Conservation (phyloP, 1,139 yeast genomes). For the Yamadazyma taylorii region DNA sequence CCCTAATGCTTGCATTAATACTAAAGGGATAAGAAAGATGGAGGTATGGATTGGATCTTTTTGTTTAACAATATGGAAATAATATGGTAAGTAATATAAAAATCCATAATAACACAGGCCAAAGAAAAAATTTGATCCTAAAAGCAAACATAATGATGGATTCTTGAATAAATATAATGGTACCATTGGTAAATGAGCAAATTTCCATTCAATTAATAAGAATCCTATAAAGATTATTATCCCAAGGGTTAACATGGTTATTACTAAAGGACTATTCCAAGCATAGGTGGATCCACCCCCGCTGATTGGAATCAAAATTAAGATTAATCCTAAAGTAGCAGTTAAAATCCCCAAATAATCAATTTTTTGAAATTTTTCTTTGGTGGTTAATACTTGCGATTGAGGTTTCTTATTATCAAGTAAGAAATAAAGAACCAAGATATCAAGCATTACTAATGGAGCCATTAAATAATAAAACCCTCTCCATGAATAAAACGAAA, state of each 20-base stretch:
- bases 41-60: constrained; percentile 40
- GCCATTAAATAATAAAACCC: constrained; percentile 44
- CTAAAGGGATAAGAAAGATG: constrained; percentile 43
- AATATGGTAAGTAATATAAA: constrained; percentile 50
- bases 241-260: constrained; percentile 49
- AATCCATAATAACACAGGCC: constrained; percentile 51
- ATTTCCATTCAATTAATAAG: constrained; percentile 47
- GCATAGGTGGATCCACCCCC: constrained; percentile 57
- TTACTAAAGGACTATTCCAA: constrained; percentile 52
- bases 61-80: constrained; percentile 49
- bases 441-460: constrained; percentile 35
- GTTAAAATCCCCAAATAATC: constrained; percentile 52
- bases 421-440: constrained; percentile 23
- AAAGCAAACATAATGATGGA: constrained; percentile 40
- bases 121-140: constrained; percentile 47
- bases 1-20: constrained; percentile 38
- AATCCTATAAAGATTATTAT: constrained; percentile 41
- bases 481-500: constrained; percentile 47
- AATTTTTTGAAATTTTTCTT: constrained; percentile 38
- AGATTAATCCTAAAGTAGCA: constrained; percentile 43
- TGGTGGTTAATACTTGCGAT: constrained; percentile 23
- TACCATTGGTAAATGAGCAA: constrained; percentile 54
- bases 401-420: constrained; percentile 26
- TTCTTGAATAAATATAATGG: constrained; percentile 43
- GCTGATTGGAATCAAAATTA: constrained; percentile 49